Conservation (phyloP, 148 eudicot genomes). For the Rhododendron ovatum region DNA sequence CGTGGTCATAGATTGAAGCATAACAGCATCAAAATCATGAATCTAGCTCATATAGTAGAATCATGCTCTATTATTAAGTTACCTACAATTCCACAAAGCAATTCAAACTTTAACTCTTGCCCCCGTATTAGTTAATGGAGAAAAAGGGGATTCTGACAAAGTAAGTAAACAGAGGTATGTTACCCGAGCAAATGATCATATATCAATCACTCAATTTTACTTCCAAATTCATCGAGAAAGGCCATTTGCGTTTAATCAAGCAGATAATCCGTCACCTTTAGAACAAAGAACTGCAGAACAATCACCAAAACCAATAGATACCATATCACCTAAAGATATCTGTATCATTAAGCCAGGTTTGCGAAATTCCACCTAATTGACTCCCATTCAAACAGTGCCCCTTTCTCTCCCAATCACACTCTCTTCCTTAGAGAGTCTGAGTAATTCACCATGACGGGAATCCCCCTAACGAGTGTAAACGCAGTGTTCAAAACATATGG, state of each 20-base stretch:
- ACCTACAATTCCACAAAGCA: neutral
- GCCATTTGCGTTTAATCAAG: neutral
- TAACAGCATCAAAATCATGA: neutral
- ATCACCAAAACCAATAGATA: neutral
- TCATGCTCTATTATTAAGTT: neutral
- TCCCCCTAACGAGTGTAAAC: neutral
- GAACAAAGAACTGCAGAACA: neutral
- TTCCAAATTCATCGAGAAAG: neutral
- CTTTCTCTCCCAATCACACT: neutral
- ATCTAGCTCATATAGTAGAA: neutral
- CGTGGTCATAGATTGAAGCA: neutral
- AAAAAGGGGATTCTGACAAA: neutral
- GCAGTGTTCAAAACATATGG: neutral
- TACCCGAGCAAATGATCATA: neutral
- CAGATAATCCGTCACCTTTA: neutral
- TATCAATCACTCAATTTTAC: neutral
- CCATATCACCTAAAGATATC: neutral
- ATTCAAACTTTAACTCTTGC: neutral
- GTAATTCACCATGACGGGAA: neutral
- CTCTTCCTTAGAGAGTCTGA: neutral
- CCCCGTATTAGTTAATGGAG: neutral
- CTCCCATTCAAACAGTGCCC: neutral
- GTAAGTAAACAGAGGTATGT: neutral
- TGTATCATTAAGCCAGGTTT: neutral
- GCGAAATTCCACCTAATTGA: neutral